Conservation (phyloP, 768 basidiomycete genomes). For the Gyrodon lividus region DNA sequence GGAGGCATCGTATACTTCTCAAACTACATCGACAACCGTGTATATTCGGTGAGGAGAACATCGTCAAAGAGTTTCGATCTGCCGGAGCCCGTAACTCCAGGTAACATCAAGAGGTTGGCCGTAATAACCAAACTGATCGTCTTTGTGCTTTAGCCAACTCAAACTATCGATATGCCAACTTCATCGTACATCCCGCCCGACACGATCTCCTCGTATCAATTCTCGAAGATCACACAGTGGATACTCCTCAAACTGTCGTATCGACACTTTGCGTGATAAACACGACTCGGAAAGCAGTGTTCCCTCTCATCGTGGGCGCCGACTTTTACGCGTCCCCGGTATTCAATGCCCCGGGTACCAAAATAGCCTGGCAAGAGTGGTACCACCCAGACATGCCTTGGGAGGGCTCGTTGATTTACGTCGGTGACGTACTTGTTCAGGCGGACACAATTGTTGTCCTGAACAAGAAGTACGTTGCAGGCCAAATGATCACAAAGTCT, state of each 20-base stretch:
- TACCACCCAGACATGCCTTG: conserved; percentile 71
- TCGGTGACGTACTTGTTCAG: conserved; percentile 44
- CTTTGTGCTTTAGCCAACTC: conserved; percentile 9
- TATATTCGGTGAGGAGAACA: conserved; percentile 41
- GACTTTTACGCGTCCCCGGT: conserved; percentile 70
- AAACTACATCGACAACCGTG: conserved; percentile 48
- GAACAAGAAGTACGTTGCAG: conserved; percentile 48
- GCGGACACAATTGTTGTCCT: conserved; percentile 33
- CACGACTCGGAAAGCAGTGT: conserved; percentile 41
- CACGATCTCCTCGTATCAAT: conserved; percentile 57
- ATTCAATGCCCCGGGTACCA: conserved; percentile 59
- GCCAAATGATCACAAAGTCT: conserved; percentile 47
- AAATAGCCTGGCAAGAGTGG: conserved; percentile 67
- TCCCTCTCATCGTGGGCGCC: conserved; percentile 51
- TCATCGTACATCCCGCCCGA: conserved; percentile 54
- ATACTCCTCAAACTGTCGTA: conserved; percentile 34
- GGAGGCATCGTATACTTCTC: conserved; percentile 58
- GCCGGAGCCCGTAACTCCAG: conserved; percentile 56
- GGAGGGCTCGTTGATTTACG: conserved; percentile 57
- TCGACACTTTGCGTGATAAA: conserved; percentile 61
- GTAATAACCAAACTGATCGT: conserved; percentile 1
- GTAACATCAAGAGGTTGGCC: conserved; percentile 36
- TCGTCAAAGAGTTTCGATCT: conserved; percentile 19
- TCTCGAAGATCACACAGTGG: conserved; percentile 67
- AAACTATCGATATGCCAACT: conserved; percentile 59